phyloP scores from a whole-genome alignment of 805 yeast genomes.

The Yarrowia alimentaria region DNA sequence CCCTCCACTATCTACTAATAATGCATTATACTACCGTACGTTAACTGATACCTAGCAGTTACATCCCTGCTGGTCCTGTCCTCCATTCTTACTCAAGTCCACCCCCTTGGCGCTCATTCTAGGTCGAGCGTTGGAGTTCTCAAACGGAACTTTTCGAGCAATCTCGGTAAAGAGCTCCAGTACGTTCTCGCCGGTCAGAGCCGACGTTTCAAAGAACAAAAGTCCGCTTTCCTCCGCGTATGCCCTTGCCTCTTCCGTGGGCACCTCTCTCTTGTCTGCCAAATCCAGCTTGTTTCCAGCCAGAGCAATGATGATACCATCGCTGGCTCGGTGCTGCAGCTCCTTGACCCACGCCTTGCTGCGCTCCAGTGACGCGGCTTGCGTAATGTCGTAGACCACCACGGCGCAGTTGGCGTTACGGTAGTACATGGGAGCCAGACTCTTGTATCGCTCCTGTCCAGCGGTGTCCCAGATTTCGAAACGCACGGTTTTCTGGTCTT shows the following conservation, averaged over 20 bases:
- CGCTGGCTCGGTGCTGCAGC: constrained; percentile 76
- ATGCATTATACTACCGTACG: constrained; percentile 9
- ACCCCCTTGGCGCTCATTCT: constrained; percentile 39
- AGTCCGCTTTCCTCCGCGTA: constrained; percentile 57
- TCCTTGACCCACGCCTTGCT: constrained; percentile 93
- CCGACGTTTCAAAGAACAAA: constrained; percentile 59
- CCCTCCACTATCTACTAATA: too few species aligned
- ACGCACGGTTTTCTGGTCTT: constrained; percentile 45
- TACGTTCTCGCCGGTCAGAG: constrained; percentile 68
- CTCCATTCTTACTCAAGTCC: constrained; percentile 35
- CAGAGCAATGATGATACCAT: constrained; percentile 71
- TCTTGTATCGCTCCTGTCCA: constrained; percentile 85
- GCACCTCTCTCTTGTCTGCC: constrained; percentile 47
- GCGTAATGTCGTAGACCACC: constrained; percentile 81
- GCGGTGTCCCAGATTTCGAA: constrained; percentile 81
- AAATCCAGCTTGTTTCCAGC: constrained; percentile 87
- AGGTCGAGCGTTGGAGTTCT: constrained; percentile 36
- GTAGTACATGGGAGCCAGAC: constrained; percentile 80
- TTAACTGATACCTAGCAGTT: constrained; percentile 25
- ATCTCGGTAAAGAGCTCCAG: constrained; percentile 46
- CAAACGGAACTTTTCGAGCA: constrained; percentile 51
- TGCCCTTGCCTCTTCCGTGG: constrained; percentile 44
- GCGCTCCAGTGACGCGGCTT: constrained; percentile 59
- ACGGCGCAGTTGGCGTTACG: constrained; percentile 80
- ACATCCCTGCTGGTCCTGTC: constrained; percentile 12